Conservation (phyloP, 2,329 filamentous ascomycete genomes). For the Fusarium sambucinum region DNA sequence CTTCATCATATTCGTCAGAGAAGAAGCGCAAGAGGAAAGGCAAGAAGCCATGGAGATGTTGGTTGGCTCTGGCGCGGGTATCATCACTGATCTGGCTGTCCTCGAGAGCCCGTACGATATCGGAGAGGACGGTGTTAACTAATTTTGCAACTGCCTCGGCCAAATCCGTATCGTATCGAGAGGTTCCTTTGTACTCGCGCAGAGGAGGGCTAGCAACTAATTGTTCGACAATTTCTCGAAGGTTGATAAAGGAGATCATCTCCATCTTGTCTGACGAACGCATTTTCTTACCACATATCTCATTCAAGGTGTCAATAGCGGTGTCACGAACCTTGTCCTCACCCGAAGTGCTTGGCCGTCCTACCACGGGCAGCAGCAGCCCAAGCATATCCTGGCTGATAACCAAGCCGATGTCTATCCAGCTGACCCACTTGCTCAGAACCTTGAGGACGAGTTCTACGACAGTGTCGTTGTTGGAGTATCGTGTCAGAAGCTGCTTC, state of each 20-base stretch:
- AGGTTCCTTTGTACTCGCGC: conserved; percentile 80
- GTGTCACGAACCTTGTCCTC: conserved; percentile 88
- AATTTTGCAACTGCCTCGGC: conserved; percentile 95
- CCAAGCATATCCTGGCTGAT: conserved; percentile 90
- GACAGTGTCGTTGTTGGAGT: conserved; percentile 77
- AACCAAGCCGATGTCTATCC: conserved; percentile 95
- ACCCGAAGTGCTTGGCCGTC: conserved; percentile 73
- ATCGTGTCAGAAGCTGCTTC: conserved; percentile 88
- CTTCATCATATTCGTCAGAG: conserved; percentile 96
- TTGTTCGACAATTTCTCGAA: conserved; percentile 86
- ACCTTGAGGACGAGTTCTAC: conserved; percentile 90
- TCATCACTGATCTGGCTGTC: conserved; percentile 70
- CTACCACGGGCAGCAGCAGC: conserved; percentile 86
- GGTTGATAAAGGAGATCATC: conserved; percentile 90
- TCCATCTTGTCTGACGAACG: conserved; percentile 91
- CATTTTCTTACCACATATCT: conserved; percentile 99
- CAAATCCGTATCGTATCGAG: conserved; percentile 93
- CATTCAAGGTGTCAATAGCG: conserved; percentile 93
- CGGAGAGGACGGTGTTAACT: conserved; percentile 88
- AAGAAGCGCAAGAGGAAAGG: conserved; percentile 93
- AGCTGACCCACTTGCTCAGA: conserved; percentile 98
- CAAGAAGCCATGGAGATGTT: conserved; percentile 84
- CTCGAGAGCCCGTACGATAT: conserved; percentile 89
- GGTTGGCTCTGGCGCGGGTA: conserved; percentile 80
- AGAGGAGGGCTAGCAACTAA: conserved; percentile 86